phyloP scores from a whole-genome alignment of 345 rosid genomes.

The Acer campestre region DNA sequence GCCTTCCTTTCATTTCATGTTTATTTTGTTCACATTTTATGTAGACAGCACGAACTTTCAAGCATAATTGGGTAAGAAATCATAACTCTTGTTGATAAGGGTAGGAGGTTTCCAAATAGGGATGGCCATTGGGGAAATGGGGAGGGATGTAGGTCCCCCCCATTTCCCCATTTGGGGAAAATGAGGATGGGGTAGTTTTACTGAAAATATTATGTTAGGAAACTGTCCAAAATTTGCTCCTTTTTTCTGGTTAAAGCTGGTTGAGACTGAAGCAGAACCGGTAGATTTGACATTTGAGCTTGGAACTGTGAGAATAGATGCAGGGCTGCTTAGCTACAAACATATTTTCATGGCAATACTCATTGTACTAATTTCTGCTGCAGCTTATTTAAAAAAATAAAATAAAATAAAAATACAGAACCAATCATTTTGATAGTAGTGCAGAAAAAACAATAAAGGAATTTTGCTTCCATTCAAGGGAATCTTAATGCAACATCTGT shows the following conservation, averaged over 20 bases:
- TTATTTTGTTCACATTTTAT: too few species aligned
- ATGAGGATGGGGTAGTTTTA: too few species aligned
- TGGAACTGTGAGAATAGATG: constrained; percentile 58
- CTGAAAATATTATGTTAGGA: neutral
- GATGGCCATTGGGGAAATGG: too few species aligned
- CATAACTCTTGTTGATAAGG: neutral
- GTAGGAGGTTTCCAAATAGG: neutral
- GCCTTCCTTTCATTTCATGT: too few species aligned
- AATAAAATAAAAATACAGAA: constrained; percentile 31
- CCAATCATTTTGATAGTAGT: constrained; percentile 9
- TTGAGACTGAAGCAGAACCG: constrained; percentile 28
- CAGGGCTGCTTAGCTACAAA: constrained; percentile 54
- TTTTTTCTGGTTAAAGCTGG: constrained; percentile 31
- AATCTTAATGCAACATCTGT: too few species aligned
- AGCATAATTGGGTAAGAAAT: neutral
- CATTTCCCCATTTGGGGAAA: too few species aligned
- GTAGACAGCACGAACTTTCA: neutral
- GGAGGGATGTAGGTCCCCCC: too few species aligned
- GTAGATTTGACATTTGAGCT: constrained; percentile 38
- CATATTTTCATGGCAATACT: constrained; percentile 43
- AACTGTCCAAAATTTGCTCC: neutral
- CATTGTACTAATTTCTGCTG: constrained; percentile 41
- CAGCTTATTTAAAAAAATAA: constrained; percentile 35
- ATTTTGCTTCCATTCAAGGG: neutral
- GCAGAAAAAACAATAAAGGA: neutral